Evolutionary conservation across 495 filamentous ascomycete genomes (phyloP).

Genomic region (Lasiosphaeris hirsuta): DNA sequence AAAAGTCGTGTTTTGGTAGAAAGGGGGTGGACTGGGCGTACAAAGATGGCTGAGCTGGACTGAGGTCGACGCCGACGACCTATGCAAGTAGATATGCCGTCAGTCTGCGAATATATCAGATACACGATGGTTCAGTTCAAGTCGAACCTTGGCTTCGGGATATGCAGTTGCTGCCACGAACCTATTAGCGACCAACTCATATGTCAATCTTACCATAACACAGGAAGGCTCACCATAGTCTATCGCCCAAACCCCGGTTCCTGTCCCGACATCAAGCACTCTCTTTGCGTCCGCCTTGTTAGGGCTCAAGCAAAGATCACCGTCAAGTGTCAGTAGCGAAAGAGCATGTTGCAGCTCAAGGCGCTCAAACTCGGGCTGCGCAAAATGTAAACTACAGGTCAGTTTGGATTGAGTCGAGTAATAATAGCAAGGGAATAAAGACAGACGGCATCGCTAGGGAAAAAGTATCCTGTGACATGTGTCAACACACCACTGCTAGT

Average conservation of each 20-base stretch:
- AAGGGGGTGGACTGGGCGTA: constrained; percentile 8
- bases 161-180: constrained; percentile 3
- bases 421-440: background rate
- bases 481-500: background rate
- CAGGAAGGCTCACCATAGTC: constrained; percentile 10
- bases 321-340: background rate
- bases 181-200: background rate
- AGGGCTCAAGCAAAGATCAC: background rate
- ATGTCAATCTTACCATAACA: background rate
- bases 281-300: constrained; percentile 5
- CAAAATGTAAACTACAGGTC: background rate
- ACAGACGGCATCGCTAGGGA: background rate
- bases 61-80: constrained; percentile 40
- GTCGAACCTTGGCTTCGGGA: constrained; percentile 6
- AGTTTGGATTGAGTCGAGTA: background rate
- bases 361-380: background rate
- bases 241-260: constrained; percentile 14
- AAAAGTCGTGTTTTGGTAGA: background rate
- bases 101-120: background rate
- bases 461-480: background rate
- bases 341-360: background rate
- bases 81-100: background rate
- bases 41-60: constrained; percentile 43
- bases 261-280: constrained; percentile 12
- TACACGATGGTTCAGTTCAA: background rate